Evolutionary conservation across 306 rosid genomes (phyloP), one percentile per base, ranked within the genome.

Genomic region (Fagus crenata): DNA sequence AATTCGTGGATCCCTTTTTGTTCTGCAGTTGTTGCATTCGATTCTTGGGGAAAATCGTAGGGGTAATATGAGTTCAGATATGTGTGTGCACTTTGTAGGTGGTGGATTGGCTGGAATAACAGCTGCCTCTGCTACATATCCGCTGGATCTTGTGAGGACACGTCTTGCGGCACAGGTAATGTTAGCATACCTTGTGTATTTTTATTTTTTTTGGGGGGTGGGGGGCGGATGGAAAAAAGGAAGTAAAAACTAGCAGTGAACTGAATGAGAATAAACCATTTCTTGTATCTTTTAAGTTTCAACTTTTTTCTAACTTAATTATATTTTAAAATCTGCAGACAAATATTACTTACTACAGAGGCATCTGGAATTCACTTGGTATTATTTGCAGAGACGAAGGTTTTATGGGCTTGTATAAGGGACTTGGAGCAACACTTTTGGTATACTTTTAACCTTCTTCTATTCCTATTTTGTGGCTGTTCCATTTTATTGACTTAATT

Each of bases 61-160:
- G 69, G 90, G 90, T 53, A 84, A 49, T 80, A 78, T 83, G 35
- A 79, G 84, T 67, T 60, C 89, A 9, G 78, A 89, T 55, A 87
- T 73, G 69, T 81, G 82, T 73, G 91, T 93, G 77, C 90, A 90
- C 86, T 93, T 93, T 85, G 69, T 90, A 4, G 87, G 90, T 49
- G 98, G 98, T 76, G 98, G 98, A 73, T 86, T 93, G 89, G 92
- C 97, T 0, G 97, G 97, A 76, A 89, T 90, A 75, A 90, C 97
- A 53, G 86, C 97, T 82, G 90, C 97, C 75, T 84, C 97, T 78
- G 90, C 79, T 49, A 85, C 93, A 35, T 93, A 93, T 79, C 97
- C 97, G 15, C 83, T 93, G 85, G 97, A 93, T 80, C 94, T 93
- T 81, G 96, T 93, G 80, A 90, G 97, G 77, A 90, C 97, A 55